Evolutionary conservation across 164 flowering plant genomes (phyloP).

Genomic region (Umbellularia californica): DNA sequence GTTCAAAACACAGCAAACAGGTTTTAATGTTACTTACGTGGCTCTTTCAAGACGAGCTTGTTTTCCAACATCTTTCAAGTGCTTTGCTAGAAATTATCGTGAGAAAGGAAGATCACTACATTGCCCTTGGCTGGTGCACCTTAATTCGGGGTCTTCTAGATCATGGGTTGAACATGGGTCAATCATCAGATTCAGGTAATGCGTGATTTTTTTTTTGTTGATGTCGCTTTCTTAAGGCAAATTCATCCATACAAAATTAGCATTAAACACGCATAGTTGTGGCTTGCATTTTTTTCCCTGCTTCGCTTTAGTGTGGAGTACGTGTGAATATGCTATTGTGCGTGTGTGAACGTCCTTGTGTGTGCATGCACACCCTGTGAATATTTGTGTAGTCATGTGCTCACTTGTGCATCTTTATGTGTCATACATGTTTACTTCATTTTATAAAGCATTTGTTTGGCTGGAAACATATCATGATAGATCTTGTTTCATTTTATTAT

Average conservation of each 20-base stretch:
- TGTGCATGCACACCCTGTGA: no score
- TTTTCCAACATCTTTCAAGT: conserved; percentile 39
- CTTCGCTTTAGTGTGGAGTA: no score
- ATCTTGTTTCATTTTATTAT: not conserved
- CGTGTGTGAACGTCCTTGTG: no score
- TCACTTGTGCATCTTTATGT: no score
- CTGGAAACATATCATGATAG: not conserved
- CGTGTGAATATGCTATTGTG: no score
- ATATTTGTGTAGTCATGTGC: no score
- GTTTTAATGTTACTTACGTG: conserved; percentile 56
- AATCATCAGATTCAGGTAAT: conserved; percentile 37
- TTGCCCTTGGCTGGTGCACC: conserved; percentile 77
- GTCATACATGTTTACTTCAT: no score
- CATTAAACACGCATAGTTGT: no score
- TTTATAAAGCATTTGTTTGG: no score
- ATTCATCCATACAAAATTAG: no score
- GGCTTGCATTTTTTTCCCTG: no score
- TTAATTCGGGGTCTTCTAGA: conserved; percentile 55
- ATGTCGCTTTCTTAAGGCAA: not conserved
- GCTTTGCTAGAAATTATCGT: conserved; percentile 41
- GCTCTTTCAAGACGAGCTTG: conserved; percentile 67
- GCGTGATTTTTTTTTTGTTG: not conserved
- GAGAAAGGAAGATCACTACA: conserved; percentile 59
- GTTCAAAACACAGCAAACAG: conserved; percentile 44
- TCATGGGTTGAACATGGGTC: conserved; percentile 25